Base-by-base conservation (phyloP, 2,329 filamentous ascomycete genomes). In the Colletotrichum sp. region DNA sequence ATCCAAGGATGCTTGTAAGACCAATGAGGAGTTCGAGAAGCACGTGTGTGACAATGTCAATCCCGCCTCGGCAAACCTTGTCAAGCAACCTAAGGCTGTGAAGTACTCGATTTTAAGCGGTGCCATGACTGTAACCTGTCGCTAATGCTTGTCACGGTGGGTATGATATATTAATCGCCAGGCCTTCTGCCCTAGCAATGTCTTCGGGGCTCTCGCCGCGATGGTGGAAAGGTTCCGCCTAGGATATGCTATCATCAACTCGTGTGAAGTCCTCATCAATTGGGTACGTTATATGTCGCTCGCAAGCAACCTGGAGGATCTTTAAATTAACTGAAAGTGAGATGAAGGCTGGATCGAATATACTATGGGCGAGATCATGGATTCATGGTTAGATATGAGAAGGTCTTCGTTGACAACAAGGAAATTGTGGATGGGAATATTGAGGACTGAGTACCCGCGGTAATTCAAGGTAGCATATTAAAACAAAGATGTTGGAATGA, bases 371-470 rank as follows among this genome's bases (percentile, higher is more conserved):
- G 18, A 44, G 18, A 0, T 44, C 0, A 44, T 44, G 39, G 39
- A n/a, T 44, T 44, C 0, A 44, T 44, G 39, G 39, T 44, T 44
- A 0, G 8, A 6, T 44, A 6, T 44, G 39, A 44, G 18, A 44
- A n/a, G 18, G 39, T 44, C 1, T 1, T 49, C 9, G 1, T n/a
- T 12, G 18, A 49, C 18, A 49, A 49, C 39, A n/a, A 49, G 3
- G 9, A 12, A 18, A 49, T n/a, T 12, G 9, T 49, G 0, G 3
- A 12, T 49, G 5, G 0, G 9, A 49, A 0, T 7, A 4, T 7
- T 12, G 39, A n/a, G 39, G 1, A n/a, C 3, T 7, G 4, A 0
- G 18, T 0, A 6, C 0, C 9, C 0, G 39, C 2, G 18, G 39
- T 9, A 12, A 7, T 4, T n/a, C 18, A n/a, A 0, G 1, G 5